phyloP scores from a whole-genome alignment of 2,329 filamentous ascomycete genomes.

The Diplodia scrobiculata region DNA sequence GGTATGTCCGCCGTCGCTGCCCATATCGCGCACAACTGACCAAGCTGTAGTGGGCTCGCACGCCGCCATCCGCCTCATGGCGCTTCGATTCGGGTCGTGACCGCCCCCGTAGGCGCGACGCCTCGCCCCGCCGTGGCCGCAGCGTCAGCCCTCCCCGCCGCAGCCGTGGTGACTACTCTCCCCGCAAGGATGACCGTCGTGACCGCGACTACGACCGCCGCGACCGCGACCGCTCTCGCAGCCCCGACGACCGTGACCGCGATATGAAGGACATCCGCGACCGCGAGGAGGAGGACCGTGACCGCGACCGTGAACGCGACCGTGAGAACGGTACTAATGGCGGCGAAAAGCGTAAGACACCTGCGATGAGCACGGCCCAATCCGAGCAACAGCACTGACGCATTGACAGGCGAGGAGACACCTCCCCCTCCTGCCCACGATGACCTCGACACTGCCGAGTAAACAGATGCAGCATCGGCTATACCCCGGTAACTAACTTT shows the following conservation, averaged over 20 bases:
- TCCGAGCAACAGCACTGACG: conserved; percentile 34
- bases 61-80: conserved; percentile 96
- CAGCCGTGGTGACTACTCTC: conserved; percentile 71
- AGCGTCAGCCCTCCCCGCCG: conserved; percentile 58
- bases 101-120: conserved; percentile 70
- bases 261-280: conserved; percentile 57
- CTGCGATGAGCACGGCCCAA: neutral
- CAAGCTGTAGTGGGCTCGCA: conserved; percentile 84
- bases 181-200: conserved; percentile 83
- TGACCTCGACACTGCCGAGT: conserved; percentile 77
- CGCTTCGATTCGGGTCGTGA: conserved; percentile 86
- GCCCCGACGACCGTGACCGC: conserved; percentile 64
- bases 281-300: conserved; percentile 57
- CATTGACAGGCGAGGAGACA: conserved; percentile 15
- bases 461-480: neutral
- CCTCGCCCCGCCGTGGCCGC: conserved; percentile 54
- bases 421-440: conserved; percentile 80
- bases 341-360: conserved; percentile 78
- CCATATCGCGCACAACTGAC: conserved; percentile 32
- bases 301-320: conserved; percentile 62
- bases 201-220: conserved; percentile 71
- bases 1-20: conserved; percentile 56
- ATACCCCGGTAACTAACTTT: conserved; percentile 23
- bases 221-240: conserved; percentile 73
- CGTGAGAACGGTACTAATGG: conserved; percentile 75